Conservation (phyloP, 805 yeast genomes). For the Cyberlindnera misumaiensis region DNA sequence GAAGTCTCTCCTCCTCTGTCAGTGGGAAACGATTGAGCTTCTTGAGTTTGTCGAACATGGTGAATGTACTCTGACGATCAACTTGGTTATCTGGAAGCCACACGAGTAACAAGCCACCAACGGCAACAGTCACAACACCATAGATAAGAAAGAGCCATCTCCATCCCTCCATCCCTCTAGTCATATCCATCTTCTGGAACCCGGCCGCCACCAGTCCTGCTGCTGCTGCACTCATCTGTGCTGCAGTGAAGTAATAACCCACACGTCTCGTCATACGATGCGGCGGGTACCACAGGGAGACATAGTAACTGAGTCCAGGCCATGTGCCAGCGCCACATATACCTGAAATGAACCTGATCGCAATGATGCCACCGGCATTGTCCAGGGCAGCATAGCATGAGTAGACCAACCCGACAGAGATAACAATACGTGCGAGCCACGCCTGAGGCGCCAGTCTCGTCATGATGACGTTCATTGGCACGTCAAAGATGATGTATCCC, state of each 20-base stretch:
- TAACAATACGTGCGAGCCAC: conserved; percentile 75
- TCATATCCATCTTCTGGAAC: conserved; percentile 75
- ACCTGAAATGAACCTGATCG: conserved; percentile 67
- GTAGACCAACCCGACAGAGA: conserved; percentile 72
- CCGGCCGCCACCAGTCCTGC: conserved; percentile 87
- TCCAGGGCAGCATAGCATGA: conserved; percentile 61
- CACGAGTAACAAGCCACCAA: conserved; percentile 63
- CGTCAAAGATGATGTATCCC: conserved; percentile 77
- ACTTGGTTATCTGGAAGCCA: conserved; percentile 68
- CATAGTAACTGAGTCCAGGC: conserved; percentile 86
- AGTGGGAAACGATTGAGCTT: conserved; percentile 37
- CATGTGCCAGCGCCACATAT: conserved; percentile 80
- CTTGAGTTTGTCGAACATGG: conserved; percentile 12
- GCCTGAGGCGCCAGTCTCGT: conserved; percentile 78
- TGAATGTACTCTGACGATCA: conserved; percentile 10
- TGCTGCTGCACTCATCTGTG: conserved; percentile 85
- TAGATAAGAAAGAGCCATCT: conserved; percentile 80
- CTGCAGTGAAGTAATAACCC: conserved; percentile 88
- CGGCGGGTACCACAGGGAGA: conserved; percentile 80
- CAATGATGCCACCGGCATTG: conserved; percentile 57
- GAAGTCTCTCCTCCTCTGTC: conserved; percentile 39
- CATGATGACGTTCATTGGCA: conserved; percentile 84
- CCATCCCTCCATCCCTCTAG: conserved; percentile 69
- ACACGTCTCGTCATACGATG: conserved; percentile 70
- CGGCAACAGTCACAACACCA: conserved; percentile 59